These are phyloP conservation scores for Penicillium sp. DNA, from an alignment of 2,329 filamentous ascomycete species.

Conservation along the genomic window DNA sequence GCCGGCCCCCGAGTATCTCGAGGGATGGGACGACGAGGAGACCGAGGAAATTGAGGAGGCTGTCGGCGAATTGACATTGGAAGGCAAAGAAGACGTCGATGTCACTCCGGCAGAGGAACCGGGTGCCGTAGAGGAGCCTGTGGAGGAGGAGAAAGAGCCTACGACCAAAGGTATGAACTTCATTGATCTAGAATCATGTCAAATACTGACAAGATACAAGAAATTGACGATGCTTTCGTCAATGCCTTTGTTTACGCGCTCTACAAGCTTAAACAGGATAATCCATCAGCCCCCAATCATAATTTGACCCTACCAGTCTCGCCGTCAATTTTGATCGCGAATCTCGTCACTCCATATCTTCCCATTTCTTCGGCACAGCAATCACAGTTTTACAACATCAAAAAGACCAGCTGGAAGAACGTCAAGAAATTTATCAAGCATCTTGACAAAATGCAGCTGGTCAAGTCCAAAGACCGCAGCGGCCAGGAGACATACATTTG, in stretches of 20 bases:
- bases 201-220: conserved; percentile 39
- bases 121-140: conserved; percentile 33
- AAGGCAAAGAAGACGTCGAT: conserved; percentile 27
- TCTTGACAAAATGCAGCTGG: conserved; percentile 61
- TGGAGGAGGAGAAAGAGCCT: conserved; percentile 50
- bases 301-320: conserved; percentile 62
- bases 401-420: conserved; percentile 69
- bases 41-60: conserved; percentile 40
- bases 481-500: conserved; percentile 63
- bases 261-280: conserved; percentile 57
- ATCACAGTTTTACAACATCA: conserved; percentile 61
- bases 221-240: conserved; percentile 64
- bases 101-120: conserved; percentile 34
- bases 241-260: conserved; percentile 64
- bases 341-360: conserved; percentile 64
- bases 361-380: conserved; percentile 57
- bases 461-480: conserved; percentile 64
- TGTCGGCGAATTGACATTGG: conserved; percentile 40
- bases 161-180: conserved; percentile 53
- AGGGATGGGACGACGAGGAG: conserved; percentile 49
- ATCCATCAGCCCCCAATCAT: conserved; percentile 51
- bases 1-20: conserved; percentile 52
- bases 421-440: conserved; percentile 68
- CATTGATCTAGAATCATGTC: not conserved
- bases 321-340: conserved; percentile 62